Evolutionary conservation across 2,329 filamentous ascomycete species (phyloP).

Genomic region (Immersiporthe knoxdaviesiana): DNA sequence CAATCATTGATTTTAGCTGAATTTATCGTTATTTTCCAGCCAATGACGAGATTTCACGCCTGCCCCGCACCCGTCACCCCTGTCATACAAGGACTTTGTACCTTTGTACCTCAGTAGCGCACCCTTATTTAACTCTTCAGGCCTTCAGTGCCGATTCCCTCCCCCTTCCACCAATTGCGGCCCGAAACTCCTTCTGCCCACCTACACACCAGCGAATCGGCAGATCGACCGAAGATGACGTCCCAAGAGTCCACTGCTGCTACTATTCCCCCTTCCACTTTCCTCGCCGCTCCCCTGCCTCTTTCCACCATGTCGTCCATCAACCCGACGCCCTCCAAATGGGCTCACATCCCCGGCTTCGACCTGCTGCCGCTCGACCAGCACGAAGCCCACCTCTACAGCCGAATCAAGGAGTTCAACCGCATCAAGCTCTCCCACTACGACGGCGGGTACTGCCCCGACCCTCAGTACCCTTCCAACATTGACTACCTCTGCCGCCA

Average conservation of each 20-base stretch:
- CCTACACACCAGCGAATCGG: neutral
- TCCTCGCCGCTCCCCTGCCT: neutral
- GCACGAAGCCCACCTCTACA: constrained; percentile 3
- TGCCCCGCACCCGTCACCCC: neutral
- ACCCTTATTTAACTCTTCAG: neutral
- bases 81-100: neutral
- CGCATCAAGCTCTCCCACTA: neutral
- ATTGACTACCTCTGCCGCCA: neutral
- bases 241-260: neutral
- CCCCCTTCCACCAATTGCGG: neutral
- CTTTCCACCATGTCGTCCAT: too few species aligned
- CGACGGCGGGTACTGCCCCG: constrained; percentile 1
- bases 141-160: neutral
- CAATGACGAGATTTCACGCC: neutral
- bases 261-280: neutral
- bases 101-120: neutral
- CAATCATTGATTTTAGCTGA: neutral
- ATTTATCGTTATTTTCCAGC: neutral
- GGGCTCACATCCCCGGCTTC: neutral
- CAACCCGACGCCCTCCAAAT: neutral
- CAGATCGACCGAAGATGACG: constrained; percentile 1
- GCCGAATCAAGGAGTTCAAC: constrained; percentile 1
- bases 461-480: neutral
- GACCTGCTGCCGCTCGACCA: neutral
- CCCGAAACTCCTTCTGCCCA: neutral